Evolutionary conservation across 495 filamentous ascomycete genomes (phyloP), one percentile per base, ranked within the genome.

Genomic region (Neurospora tetrasperma): DNA sequence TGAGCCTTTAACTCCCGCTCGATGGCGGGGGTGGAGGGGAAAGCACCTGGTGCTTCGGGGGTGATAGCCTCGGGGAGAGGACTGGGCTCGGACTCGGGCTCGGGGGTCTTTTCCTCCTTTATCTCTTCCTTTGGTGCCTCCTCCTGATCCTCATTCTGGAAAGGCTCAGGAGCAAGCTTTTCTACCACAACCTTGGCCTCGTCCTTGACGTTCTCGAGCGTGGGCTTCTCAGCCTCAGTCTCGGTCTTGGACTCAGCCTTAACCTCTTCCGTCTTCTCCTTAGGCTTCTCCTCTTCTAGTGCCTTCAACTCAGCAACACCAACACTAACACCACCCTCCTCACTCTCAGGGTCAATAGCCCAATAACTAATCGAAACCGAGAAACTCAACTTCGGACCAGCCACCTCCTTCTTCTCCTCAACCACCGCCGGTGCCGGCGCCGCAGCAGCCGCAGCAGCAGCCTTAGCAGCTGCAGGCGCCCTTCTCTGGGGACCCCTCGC

Each of bases 401-500:
- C 72, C 72, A 46, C 74, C 59, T 76, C 77, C 69, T 74, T 72
- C 72, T 76, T 81, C 43, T 74, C 73, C 4, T 74, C 77, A 27
- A 70, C 74, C 69, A 69, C 75, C 44, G 77, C 76, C 74, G 75
- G 75, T 5, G 70, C 43, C 7, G 69, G 72, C 7, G 71, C 69
- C 18, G 72, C 73, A 62, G 78, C 71, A 68, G 76, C 79, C 40
- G 83, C 75, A 68, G 76, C 79, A 35, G 83, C 75, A 42, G 78
- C 79, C 8, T 80, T 76, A 38, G 76, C 79, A 83, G 90, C 91
- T 54, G 84, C 83, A 1, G 87, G 87, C 11, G 87, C 87, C 79
- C 96, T 86, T 73, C 96, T 88, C 75, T 91, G 90, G 9, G 96
- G 96, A 31, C 96, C 96, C 75, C 92, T 90, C 20, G 96, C 96